Percentiles rank a stretch among this genome's conserved stretches.
Evolutionary conservation across 257 asterid genomes (phyloP).

Genomic region (Nicotiana undulata): DNA sequence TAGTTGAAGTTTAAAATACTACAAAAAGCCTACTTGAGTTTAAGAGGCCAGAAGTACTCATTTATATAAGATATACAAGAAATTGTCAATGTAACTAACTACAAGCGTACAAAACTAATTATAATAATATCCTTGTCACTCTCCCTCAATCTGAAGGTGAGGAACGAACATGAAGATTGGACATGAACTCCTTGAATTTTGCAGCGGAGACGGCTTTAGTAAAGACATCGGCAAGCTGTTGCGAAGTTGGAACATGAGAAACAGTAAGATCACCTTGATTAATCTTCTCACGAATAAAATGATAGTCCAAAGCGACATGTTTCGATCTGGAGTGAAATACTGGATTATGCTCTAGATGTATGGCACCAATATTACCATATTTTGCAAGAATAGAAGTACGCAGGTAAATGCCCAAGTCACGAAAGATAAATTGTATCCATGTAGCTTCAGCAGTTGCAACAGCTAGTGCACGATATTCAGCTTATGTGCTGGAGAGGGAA

Average conservation of each 20-base stretch:
- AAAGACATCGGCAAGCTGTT: not conserved
- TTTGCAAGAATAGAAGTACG: not conserved
- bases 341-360: not conserved
- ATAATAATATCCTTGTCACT: not conserved
- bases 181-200: not conserved
- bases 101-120: no score
- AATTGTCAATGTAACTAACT: no score
- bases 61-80: no score
- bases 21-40: no score
- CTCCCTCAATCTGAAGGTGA: not conserved
- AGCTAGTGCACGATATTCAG: not conserved
- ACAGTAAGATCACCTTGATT: not conserved
- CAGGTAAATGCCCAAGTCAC: not conserved
- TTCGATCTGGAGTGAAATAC: not conserved
- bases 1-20: no score
- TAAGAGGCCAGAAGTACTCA: no score
- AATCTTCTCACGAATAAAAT: not conserved
- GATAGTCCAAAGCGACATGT: not conserved
- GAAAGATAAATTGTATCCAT: not conserved
- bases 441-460: not conserved
- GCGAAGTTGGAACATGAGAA: not conserved
- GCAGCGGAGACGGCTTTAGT: not conserved
- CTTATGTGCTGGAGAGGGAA: not conserved
- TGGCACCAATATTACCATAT: not conserved
- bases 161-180: not conserved